Conservation (phyloP, 257 asterid species). For the Fraxinus americana region DNA sequence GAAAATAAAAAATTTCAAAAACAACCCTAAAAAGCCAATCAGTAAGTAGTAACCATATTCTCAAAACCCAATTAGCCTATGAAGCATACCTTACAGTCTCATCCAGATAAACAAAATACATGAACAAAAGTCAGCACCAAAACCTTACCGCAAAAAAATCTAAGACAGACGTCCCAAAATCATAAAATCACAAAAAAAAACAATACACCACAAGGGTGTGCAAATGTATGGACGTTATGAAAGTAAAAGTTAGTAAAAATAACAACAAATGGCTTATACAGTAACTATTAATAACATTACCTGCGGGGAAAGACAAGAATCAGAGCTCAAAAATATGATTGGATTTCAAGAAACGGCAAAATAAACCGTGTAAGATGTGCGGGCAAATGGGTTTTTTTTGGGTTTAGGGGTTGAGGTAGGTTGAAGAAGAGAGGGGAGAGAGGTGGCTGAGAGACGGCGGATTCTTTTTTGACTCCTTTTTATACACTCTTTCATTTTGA, state of each 20-base stretch:
- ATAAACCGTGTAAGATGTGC: background rate
- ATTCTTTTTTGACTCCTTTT: background rate
- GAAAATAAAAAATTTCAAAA: background rate
- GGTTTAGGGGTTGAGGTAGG: conserved; percentile 44
- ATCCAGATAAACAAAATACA: background rate
- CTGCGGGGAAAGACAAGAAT: conserved; percentile 17
- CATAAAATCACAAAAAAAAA: background rate
- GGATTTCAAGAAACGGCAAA: background rate
- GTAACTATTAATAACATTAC: background rate
- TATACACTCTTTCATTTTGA: background rate
- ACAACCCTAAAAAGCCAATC: background rate
- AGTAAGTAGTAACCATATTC: background rate
- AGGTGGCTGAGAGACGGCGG: conserved; percentile 39
- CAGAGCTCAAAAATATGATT: conserved; percentile 18
- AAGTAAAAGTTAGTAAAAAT: background rate
- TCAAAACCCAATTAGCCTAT: background rate
- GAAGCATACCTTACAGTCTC: background rate
- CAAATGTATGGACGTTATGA: background rate
- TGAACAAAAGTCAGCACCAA: background rate
- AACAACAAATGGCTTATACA: background rate
- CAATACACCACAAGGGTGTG: background rate
- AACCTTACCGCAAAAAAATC: background rate
- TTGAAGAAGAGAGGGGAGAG: conserved; percentile 12
- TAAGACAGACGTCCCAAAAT: background rate
- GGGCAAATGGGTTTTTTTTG: conserved; percentile 11